These are phyloP conservation scores for Epichloe typhina DNA, from an alignment of 2,329 filamentous ascomycete species.

Conservation along the genomic window DNA sequence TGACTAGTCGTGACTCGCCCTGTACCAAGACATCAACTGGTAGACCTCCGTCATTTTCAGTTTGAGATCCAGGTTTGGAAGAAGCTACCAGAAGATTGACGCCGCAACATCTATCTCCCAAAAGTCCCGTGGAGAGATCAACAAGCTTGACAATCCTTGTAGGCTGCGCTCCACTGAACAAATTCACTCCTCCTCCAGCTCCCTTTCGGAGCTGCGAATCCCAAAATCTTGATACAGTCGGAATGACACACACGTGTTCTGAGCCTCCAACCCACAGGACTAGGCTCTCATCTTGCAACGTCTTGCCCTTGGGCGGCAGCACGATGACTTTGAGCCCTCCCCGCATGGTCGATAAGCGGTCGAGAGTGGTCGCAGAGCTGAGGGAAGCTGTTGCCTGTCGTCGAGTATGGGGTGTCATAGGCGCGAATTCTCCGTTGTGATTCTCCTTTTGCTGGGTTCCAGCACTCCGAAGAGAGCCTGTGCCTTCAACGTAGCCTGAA, in stretches of 20 bases:
- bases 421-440: slow-evolving; percentile 40
- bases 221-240: slow-evolving; percentile 43
- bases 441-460: slow-evolving; percentile 21
- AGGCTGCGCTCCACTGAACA: slow-evolving; percentile 42
- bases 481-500: slow-evolving; percentile 48
- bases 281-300: slow-evolving; percentile 38
- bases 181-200: slow-evolving; percentile 35
- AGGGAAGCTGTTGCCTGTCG: slow-evolving; percentile 36
- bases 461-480: slow-evolving; percentile 36
- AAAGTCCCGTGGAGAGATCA: slow-evolving; percentile 38
- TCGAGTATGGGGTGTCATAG: slow-evolving; percentile 50
- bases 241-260: slow-evolving; percentile 45
- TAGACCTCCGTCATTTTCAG: slow-evolving; percentile 24
- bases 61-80: slow-evolving; percentile 10
- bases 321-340: slow-evolving; percentile 39
- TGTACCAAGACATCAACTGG: slow-evolving; percentile 41
- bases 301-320: slow-evolving; percentile 29
- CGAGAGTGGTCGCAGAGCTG: slow-evolving; percentile 29
- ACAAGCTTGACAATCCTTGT: slow-evolving; percentile 42
- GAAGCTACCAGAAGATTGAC: slow-evolving; percentile 32
- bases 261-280: slow-evolving; percentile 43
- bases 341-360: slow-evolving; percentile 36
- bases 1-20: slow-evolving; percentile 41
- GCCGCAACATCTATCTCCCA: slow-evolving; percentile 43
- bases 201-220: slow-evolving; percentile 42